Evolutionary conservation across 441 rosid species (phyloP).

Genomic region (Omphalea diandra): DNA sequence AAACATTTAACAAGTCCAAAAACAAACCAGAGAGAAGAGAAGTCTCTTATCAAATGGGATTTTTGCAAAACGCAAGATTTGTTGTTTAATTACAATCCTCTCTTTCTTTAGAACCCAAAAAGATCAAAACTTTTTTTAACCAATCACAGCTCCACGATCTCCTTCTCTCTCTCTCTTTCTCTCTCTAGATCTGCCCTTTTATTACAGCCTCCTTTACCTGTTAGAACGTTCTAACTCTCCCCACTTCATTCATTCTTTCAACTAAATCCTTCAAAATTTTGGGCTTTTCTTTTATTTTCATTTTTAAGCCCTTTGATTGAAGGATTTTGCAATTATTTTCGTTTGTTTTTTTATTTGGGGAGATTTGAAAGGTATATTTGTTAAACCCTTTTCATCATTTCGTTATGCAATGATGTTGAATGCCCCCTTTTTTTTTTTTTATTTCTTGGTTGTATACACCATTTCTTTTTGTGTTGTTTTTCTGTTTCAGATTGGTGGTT

Average conservation of each 20-base stretch:
- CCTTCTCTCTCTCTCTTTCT: slow-evolving; percentile 17
- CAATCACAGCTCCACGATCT: slow-evolving; percentile 24
- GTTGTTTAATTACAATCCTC: slow-evolving; percentile 13
- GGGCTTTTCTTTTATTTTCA: slow-evolving; percentile 21
- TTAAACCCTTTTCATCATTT: neutral
- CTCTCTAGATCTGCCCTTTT: slow-evolving; percentile 32
- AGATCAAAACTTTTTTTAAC: slow-evolving; percentile 1
- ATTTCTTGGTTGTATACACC: slow-evolving; percentile 5
- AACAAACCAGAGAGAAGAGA: slow-evolving; percentile 18
- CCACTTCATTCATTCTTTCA: slow-evolving; percentile 4
- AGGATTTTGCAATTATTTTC: slow-evolving; percentile 31
- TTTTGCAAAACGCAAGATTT: slow-evolving; percentile 26
- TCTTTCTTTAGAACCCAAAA: slow-evolving; percentile 14
- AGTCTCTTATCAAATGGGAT: slow-evolving; percentile 12
- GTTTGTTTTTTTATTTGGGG: neutral
- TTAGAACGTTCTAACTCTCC: slow-evolving; percentile 16
- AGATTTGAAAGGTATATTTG: slow-evolving; percentile 31
- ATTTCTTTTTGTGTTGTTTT: neutral
- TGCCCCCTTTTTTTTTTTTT: neutral
- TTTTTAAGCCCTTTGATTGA: slow-evolving; percentile 28
- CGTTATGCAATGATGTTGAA: neutral
- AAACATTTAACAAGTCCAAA: slow-evolving; percentile 5
- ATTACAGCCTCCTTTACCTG: slow-evolving; percentile 19
- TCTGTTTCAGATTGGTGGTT: slow-evolving; percentile 22
- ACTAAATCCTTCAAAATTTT: slow-evolving; percentile 21